Base-by-base conservation (phyloP, 495 filamentous ascomycete genomes). In the Penicillium fimorum region DNA sequence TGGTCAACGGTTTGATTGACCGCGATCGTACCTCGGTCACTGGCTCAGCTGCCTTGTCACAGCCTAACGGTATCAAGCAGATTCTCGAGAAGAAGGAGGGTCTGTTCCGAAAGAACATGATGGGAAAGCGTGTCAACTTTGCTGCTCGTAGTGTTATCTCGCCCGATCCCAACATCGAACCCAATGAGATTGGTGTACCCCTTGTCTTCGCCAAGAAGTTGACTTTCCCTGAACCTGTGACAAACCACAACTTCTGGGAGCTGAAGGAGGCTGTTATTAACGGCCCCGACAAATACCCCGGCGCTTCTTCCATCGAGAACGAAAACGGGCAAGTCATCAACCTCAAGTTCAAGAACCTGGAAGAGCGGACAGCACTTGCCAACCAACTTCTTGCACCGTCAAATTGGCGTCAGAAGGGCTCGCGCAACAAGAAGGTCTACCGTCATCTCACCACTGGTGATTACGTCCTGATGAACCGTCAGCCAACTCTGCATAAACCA, bases 111-210 rank as follows among this genome's bases (percentile, higher is more conserved):
- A 97, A 93, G 81, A 96, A 99, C 76, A 97, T 99, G 93, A 99
- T 99, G 95, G 95, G 95, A 46, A 99, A 99, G 77, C 89, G 95
- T 76, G 95, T 99, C 70, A 97, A 99, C 72, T 97, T 92, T 69
- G 95, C 95, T 53, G 95, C 95, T 50, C 88, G 95, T 69, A 94
- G 87, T 79, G 95, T 99, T 62, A 99, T 99, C 59, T 97, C 93
- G 29, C 94, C 95, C 2, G 95, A 99, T 70, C 95, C 95, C 4
- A 97, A 96, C 64, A 94, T 99, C 64, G 95, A 99, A 73, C 97
- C 93, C 17, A 96, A 93, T 63, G 95, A 99, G 73, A 97, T 99
- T 55, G 95, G 95, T 70, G 93, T 99, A 4, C 95, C 95, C 18
- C 88, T 92, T 20, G 94, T 97, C 11, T 99, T 99, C 70, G 95